Evolutionary conservation across 345 rosid genomes (phyloP).

Genomic region (Bruguiera sexangula): DNA sequence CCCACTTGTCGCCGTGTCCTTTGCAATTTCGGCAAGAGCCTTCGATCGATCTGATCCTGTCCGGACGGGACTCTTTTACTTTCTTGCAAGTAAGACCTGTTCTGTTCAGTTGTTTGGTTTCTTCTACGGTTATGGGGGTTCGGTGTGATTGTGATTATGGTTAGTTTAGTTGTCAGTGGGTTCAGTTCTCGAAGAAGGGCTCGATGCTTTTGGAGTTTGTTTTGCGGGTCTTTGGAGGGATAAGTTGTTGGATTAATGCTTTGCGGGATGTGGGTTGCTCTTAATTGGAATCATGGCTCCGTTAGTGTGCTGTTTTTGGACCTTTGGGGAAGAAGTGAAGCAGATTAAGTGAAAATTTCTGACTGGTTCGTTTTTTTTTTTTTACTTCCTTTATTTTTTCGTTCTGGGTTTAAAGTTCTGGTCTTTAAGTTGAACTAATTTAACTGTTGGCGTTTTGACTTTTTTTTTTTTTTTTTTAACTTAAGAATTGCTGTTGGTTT

Average conservation of each 20-base stretch:
- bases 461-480: neutral
- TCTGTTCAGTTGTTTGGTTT: neutral
- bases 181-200: slow-evolving; percentile 1
- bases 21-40: slow-evolving; percentile 4
- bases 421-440: slow-evolving; percentile 36
- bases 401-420: slow-evolving; percentile 24
- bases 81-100: neutral
- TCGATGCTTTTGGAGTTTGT: neutral
- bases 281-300: slow-evolving; percentile 68
- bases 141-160: neutral
- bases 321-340: slow-evolving; percentile 62
- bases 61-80: neutral
- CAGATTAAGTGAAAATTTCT: slow-evolving; percentile 43
- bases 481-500: slow-evolving; percentile 5
- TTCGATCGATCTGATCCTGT: slow-evolving; percentile 8
- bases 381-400: neutral
- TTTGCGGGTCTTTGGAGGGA: neutral
- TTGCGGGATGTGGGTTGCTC: slow-evolving; percentile 54
- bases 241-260: slow-evolving; percentile 3
- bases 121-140: neutral
- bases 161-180: neutral
- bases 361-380: slow-evolving; percentile 5
- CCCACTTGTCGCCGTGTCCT: neutral
- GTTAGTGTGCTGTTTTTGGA: slow-evolving; percentile 54
- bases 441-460: slow-evolving; percentile 7